Evolutionary conservation across 2,329 filamentous ascomycete genomes (phyloP), one percentile per base, ranked within the genome.

Genomic region (Polychaeton citri): DNA sequence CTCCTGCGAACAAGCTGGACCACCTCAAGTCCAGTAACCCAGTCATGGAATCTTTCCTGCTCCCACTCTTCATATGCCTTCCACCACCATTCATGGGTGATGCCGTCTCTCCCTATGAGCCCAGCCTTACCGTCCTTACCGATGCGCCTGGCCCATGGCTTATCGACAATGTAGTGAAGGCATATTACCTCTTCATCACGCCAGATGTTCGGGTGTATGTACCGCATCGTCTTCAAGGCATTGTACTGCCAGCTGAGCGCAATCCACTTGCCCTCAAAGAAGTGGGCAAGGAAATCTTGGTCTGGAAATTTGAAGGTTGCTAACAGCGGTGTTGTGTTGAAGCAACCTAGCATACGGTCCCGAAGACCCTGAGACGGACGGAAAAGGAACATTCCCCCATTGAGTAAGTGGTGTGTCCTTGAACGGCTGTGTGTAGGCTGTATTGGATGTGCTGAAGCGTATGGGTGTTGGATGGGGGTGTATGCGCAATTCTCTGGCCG

Each of bases 111-210:
- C 1, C 66, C 68, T 18, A 63, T 53, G 44, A 69, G 68, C 2
- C 67, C 67, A 1, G 63, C 68, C 13, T 52, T 46, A 2, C 64
- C 63, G 39, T 66, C 60, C 15, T 49, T 45, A 13, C 50, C 50
- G 3, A 66, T 53, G 13, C 61, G 54, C 34, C 54, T 57, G 24
- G 62, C 59, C 69, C 69, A 72, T 10, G 69, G 69, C 52, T 72
- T 72, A 43, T 72, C 68, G 5, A 71, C 66, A 37, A 72, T 69
- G 37, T 71, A 72, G 44, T 72, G 69, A 34, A 71, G 38, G 6
- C 63, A 62, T 1, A 61, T 54, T 3, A 72, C 62, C 19, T 64
- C 58, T 2, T 61, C 59, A 39, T 71, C 68, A 3, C 56, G 52
- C 68, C 68, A 72, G 16, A 71, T 62, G 21, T 63, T 59, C 4